Evolutionary conservation across 2,329 filamentous ascomycete genomes (phyloP).

Genomic region (Karstenula rhodostoma): DNA sequence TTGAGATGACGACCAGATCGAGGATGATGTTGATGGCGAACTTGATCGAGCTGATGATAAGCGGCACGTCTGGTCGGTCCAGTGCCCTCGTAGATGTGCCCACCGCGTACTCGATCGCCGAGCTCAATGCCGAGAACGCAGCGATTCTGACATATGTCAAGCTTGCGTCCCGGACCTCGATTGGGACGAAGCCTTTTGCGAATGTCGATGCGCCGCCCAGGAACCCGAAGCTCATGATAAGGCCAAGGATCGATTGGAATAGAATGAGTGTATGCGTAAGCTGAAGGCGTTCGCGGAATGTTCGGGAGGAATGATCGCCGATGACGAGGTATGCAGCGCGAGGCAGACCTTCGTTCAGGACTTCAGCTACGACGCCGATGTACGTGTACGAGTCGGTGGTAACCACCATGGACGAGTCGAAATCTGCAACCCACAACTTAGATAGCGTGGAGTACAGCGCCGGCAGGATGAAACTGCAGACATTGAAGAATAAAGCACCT

Average conservation of each 20-base stretch:
- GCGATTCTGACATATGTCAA: slow-evolving; percentile 71
- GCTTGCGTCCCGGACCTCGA: slow-evolving; percentile 63
- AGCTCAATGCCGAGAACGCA: slow-evolving; percentile 69
- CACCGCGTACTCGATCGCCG: slow-evolving; percentile 70
- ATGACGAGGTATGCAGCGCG: slow-evolving; percentile 74
- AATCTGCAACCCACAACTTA: slow-evolving; percentile 75
- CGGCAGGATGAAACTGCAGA: slow-evolving; percentile 69
- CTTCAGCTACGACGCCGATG: slow-evolving; percentile 71
- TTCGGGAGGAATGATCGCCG: slow-evolving; percentile 67
- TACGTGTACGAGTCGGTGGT: slow-evolving; percentile 75
- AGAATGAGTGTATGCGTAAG: slow-evolving; percentile 68
- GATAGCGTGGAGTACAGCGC: slow-evolving; percentile 72
- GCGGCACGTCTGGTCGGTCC: slow-evolving; percentile 73
- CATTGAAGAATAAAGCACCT: slow-evolving; percentile 69
- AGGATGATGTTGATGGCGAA: slow-evolving; percentile 73
- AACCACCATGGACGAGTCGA: slow-evolving; percentile 68
- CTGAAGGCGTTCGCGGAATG: slow-evolving; percentile 60
- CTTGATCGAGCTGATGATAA: slow-evolving; percentile 70
- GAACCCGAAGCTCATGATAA: slow-evolving; percentile 68
- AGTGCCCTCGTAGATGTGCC: slow-evolving; percentile 69
- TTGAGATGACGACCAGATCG: slow-evolving; percentile 72
- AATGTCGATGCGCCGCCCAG: slow-evolving; percentile 63
- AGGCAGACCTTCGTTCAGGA: slow-evolving; percentile 76
- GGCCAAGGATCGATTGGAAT: slow-evolving; percentile 64
- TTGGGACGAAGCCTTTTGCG: slow-evolving; percentile 69